Conservation (phyloP, 2,329 filamentous ascomycete species). For the Pseudogymnoascus sp. region DNA sequence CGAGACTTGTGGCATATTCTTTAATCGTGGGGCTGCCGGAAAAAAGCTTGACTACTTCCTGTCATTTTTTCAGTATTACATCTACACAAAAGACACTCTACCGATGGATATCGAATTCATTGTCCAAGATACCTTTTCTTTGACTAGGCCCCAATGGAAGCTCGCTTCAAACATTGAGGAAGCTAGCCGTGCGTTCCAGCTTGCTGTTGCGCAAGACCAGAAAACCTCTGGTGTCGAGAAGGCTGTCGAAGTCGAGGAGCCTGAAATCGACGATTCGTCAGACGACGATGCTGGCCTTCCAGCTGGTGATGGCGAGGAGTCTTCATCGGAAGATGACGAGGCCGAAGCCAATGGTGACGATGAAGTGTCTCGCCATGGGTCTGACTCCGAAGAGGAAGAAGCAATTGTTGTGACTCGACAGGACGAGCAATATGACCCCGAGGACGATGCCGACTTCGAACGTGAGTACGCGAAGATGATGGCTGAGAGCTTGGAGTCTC, state of each 20-base stretch:
- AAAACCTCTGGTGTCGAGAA: slow-evolving; percentile 69
- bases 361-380: slow-evolving; percentile 44
- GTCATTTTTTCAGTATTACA: slow-evolving; percentile 95
- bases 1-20: slow-evolving; percentile 94
- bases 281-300: slow-evolving; percentile 57
- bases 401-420: slow-evolving; percentile 85
- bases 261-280: slow-evolving; percentile 59
- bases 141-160: slow-evolving; percentile 89
- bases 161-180: slow-evolving; percentile 73
- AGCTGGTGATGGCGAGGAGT: slow-evolving; percentile 38
- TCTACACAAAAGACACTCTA: slow-evolving; percentile 77
- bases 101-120: slow-evolving; percentile 98
- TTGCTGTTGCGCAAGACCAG: slow-evolving; percentile 85
- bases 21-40: slow-evolving; percentile 83
- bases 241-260: slow-evolving; percentile 61
- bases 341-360: slow-evolving; percentile 40
- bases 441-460: slow-evolving; percentile 94
- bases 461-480: slow-evolving; percentile 98
- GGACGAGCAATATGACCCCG: slow-evolving; percentile 83
- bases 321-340: slow-evolving; percentile 41
- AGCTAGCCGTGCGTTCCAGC: slow-evolving; percentile 72
- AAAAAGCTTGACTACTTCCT: slow-evolving; percentile 98
- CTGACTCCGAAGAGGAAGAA: slow-evolving; percentile 70
- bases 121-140: slow-evolving; percentile 80
- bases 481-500: slow-evolving; percentile 90